phyloP scores from a whole-genome alignment of 2,329 filamentous ascomycete species.

The Trichophyton simii region DNA sequence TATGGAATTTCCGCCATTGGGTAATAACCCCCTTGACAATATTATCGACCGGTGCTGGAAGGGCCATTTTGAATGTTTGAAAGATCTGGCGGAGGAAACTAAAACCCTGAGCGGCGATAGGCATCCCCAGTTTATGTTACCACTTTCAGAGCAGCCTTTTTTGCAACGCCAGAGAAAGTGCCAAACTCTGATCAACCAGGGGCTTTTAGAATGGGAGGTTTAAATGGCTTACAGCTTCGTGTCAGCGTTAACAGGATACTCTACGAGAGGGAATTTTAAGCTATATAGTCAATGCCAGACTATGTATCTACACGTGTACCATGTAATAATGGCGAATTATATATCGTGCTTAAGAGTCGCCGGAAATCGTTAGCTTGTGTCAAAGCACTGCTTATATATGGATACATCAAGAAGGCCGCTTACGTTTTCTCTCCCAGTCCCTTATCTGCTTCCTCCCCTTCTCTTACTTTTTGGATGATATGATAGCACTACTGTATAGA shows the following conservation, averaged over 20 bases:
- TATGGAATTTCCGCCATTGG: background rate
- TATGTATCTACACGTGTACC: too few relatives aligned
- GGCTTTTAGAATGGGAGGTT: background rate
- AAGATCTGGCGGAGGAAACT: background rate
- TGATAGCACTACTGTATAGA: too few relatives aligned
- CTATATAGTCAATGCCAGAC: too few relatives aligned
- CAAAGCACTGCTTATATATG: too few relatives aligned
- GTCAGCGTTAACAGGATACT: background rate
- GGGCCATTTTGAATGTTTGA: background rate
- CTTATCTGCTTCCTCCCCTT: too few relatives aligned
- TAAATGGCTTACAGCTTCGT: background rate
- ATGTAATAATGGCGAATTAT: too few relatives aligned
- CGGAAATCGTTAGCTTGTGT: too few relatives aligned
- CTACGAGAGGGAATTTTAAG: too few relatives aligned
- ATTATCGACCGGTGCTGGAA: background rate
- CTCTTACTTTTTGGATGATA: too few relatives aligned
- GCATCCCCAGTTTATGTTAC: background rate
- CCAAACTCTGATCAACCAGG: background rate
- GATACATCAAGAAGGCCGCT: too few relatives aligned
- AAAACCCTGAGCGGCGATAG: background rate
- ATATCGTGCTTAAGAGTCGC: too few relatives aligned
- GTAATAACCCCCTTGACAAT: background rate
- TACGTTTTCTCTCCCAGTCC: too few relatives aligned
- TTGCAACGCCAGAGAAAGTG: background rate
- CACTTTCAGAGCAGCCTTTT: background rate